phyloP scores from a whole-genome alignment of 2,329 filamentous ascomycete genomes.

The Xylariaceae sp. region DNA sequence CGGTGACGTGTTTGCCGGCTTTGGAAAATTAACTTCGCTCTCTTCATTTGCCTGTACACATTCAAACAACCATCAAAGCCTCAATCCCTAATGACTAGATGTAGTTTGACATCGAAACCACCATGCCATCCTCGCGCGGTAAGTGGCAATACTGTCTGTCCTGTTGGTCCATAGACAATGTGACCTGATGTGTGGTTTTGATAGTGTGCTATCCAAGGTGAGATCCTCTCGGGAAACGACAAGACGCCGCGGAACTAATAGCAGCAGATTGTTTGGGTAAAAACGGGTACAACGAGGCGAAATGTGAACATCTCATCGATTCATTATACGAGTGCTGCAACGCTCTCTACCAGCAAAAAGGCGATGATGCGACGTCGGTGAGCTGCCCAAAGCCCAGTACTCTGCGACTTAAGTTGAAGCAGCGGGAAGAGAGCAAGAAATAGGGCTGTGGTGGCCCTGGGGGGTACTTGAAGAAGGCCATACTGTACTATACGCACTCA shows the following conservation, averaged over 20 bases:
- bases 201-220: conserved; percentile 89
- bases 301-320: conserved; percentile 74
- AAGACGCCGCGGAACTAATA: conserved; percentile 12
- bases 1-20: too few relatives aligned
- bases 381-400: conserved; percentile 84
- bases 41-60: too few relatives aligned
- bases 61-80: too few relatives aligned
- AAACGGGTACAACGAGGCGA: conserved; percentile 82
- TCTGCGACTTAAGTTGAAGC: conserved; percentile 81
- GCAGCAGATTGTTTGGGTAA: conserved; percentile 74
- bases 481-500: too few relatives aligned
- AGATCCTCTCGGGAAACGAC: conserved; percentile 6
- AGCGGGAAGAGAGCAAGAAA: conserved; percentile 49
- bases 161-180: not conserved
- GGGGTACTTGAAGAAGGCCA: not conserved
- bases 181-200: not conserved
- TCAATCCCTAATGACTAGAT: too few relatives aligned
- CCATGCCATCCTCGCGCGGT: conserved; percentile 85
- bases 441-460: conserved; percentile 2
- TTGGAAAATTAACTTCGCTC: too few relatives aligned
- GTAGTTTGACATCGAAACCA: conserved; percentile 61
- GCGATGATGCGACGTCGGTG: conserved; percentile 70
- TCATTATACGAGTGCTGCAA: conserved; percentile 93
- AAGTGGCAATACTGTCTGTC: conserved; percentile 35
- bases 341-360: conserved; percentile 77